phyloP scores from a whole-genome alignment of 2,329 filamentous ascomycete species.

The Sporothrix dimorphospora region DNA sequence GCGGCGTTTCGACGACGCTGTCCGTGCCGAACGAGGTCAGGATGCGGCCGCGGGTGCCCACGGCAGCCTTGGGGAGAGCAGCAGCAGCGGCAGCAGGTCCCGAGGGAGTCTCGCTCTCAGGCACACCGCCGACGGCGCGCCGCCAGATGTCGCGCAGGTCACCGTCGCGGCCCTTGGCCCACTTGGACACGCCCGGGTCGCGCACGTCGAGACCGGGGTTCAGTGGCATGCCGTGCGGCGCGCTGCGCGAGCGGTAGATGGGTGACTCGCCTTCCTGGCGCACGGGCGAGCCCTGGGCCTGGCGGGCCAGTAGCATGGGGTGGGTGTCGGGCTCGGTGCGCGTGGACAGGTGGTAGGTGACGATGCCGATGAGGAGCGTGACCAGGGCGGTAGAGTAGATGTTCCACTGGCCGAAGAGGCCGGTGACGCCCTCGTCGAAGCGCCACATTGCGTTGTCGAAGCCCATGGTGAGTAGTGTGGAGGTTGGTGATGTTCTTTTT shows the following conservation, averaged over 20 bases:
- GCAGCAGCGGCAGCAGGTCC: neutral
- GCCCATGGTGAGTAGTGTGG: constrained; percentile 42
- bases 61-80: neutral
- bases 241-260: constrained; percentile 79
- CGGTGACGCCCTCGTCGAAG: constrained; percentile 71
- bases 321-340: constrained; percentile 86
- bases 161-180: constrained; percentile 80
- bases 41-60: constrained; percentile 61
- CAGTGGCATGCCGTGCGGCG: constrained; percentile 82
- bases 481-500: neutral
- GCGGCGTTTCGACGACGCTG: constrained; percentile 71
- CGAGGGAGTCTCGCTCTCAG: constrained; percentile 60
- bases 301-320: constrained; percentile 84
- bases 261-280: constrained; percentile 84
- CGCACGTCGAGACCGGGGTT: constrained; percentile 80
- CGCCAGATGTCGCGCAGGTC: constrained; percentile 93
- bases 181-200: constrained; percentile 77
- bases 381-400: constrained; percentile 74
- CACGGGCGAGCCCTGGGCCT: constrained; percentile 76
- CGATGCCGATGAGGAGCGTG: constrained; percentile 65
- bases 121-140: constrained; percentile 65
- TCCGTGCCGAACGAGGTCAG: constrained; percentile 79
- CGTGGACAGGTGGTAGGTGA: constrained; percentile 72
- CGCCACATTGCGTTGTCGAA: constrained; percentile 63
- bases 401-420: constrained; percentile 79